Evolutionary conservation across 2,329 filamentous ascomycete species (phyloP).

Genomic region (Pezicula radicicola): DNA sequence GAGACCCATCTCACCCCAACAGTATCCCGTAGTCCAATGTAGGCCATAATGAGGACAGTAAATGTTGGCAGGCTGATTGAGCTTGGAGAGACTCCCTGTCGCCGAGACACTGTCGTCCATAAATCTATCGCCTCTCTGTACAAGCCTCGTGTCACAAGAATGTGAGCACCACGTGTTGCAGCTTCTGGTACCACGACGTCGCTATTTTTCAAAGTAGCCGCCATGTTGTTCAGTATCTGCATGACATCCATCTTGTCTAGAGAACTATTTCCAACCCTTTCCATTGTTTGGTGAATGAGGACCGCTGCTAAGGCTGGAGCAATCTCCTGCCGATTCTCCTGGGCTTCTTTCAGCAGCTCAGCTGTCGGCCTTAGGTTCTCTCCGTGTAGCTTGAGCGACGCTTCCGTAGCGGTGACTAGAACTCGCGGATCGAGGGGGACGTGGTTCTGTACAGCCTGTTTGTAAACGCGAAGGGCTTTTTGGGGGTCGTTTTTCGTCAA

Average conservation of each 20-base stretch:
- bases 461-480: conserved; percentile 22
- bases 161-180: conserved; percentile 22
- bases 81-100: conserved; percentile 7
- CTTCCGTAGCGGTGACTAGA: conserved; percentile 22
- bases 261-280: not conserved
- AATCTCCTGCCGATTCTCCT: conserved; percentile 14
- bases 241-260: conserved; percentile 1
- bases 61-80: conserved; percentile 18
- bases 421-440: conserved; percentile 10
- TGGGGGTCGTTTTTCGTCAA: conserved; percentile 11
- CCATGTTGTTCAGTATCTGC: not conserved
- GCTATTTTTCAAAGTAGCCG: conserved; percentile 10
- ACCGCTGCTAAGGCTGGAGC: conserved; percentile 14
- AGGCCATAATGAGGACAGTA: conserved; percentile 23
- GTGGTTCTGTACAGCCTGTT: conserved; percentile 11
- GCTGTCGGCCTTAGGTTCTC: conserved; percentile 9
- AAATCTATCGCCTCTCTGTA: conserved; percentile 21
- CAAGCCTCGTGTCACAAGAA: conserved; percentile 16
- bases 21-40: conserved; percentile 17
- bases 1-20: conserved; percentile 24
- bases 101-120: conserved; percentile 21
- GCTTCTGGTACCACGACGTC: conserved; percentile 16
- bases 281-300: conserved; percentile 20
- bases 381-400: conserved; percentile 15
- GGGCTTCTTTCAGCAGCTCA: conserved; percentile 18